These are phyloP conservation scores for Oenanthe javanica DNA, from an alignment of 140 eudicot genomes.

Conservation along the genomic window DNA sequence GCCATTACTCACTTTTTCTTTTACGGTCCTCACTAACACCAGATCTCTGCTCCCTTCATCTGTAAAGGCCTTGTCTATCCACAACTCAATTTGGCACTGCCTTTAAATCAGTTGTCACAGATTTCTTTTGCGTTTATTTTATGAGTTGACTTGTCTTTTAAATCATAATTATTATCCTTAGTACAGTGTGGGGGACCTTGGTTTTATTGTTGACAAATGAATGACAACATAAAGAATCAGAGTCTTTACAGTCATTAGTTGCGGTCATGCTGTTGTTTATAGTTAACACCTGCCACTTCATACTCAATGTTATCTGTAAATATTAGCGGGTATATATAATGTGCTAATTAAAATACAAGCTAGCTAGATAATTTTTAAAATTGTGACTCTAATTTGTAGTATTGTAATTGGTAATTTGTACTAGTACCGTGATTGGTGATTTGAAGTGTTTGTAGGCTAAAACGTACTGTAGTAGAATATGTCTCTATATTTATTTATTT, in stretches of 20 bases:
- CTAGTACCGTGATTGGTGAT: neutral
- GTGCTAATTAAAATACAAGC: too few species aligned
- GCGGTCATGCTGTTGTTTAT: neutral
- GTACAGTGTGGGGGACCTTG: neutral
- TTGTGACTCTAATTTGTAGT: too few species aligned
- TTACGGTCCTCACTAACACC: neutral
- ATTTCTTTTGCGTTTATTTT: neutral
- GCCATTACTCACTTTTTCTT: neutral
- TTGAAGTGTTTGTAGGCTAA: neutral
- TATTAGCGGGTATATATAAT: too few species aligned
- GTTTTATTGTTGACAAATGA: slow-evolving; percentile 1
- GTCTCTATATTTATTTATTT: neutral
- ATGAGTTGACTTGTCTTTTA: neutral
- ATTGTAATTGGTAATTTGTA: neutral
- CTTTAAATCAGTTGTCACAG: neutral
- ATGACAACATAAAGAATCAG: neutral
- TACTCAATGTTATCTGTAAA: too few species aligned
- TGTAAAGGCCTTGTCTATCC: neutral
- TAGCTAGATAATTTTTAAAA: too few species aligned
- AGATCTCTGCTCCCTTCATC: neutral
- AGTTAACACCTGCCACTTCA: neutral
- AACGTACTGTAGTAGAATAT: neutral
- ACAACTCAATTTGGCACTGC: neutral
- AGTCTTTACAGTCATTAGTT: neutral
- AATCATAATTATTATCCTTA: neutral